A percentile compares a stretch with the other conserved stretches of the same genome.
Conservation (phyloP, 2,329 filamentous ascomycete species). For the Diaporthe eres region DNA sequence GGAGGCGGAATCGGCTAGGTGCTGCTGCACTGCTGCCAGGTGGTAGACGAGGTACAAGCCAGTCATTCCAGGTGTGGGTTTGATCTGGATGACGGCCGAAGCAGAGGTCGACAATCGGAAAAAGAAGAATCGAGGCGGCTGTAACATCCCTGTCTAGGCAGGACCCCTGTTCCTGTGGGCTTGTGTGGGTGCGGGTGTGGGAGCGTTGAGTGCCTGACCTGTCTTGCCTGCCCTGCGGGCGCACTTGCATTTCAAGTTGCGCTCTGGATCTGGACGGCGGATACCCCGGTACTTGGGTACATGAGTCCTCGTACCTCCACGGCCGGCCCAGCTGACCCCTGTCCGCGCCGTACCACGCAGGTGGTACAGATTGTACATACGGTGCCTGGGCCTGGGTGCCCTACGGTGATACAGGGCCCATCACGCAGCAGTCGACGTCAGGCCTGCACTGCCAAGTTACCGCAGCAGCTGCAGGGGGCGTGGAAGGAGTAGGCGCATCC, state of each 20-base stretch:
- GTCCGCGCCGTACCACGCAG: conserved; percentile 7
- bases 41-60: background rate
- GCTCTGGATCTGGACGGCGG: background rate
- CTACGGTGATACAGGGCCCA: background rate
- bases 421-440: conserved; percentile 28
- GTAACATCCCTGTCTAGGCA: conserved; percentile 1
- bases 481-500: background rate
- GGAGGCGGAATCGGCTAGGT: background rate
- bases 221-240: conserved; percentile 20
- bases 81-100: conserved; percentile 12
- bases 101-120: conserved; percentile 28
- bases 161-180: conserved; percentile 10
- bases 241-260: conserved; percentile 1
- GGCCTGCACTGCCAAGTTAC: conserved; percentile 13
- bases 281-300: background rate
- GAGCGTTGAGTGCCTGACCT: background rate
- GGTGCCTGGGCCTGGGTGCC: conserved; percentile 6
- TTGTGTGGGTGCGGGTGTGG: background rate
- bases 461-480: conserved; percentile 16
- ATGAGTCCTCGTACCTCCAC: conserved; percentile 1
- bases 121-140: conserved; percentile 32
- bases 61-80: background rate
- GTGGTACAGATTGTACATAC: conserved; percentile 6
- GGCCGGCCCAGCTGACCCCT: conserved; percentile 8
- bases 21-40: background rate